Conservation (phyloP, 2,329 filamentous ascomycete genomes). For the Cladobotryum mycophilum region DNA sequence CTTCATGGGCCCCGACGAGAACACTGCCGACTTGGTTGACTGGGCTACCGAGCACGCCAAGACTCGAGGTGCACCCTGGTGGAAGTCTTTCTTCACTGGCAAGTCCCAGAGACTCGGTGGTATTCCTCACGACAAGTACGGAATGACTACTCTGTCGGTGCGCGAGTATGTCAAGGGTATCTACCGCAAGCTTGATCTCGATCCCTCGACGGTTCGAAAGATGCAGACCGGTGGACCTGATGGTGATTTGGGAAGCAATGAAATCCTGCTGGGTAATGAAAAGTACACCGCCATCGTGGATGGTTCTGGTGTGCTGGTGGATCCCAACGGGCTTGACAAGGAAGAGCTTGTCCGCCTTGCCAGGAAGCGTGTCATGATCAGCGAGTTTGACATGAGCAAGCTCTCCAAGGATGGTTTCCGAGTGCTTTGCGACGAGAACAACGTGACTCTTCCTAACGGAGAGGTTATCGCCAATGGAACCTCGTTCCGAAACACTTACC, state of each 20-base stretch:
- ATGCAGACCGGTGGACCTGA: constrained; percentile 97
- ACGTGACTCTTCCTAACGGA: constrained; percentile 79
- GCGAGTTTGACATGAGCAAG: constrained; percentile 76
- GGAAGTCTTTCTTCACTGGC: constrained; percentile 99
- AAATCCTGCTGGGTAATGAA: constrained; percentile 92
- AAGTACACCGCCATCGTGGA: constrained; percentile 96
- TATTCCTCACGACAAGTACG: constrained; percentile 92
- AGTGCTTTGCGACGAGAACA: constrained; percentile 84
- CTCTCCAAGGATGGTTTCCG: constrained; percentile 85
- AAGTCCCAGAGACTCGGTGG: constrained; percentile 95
- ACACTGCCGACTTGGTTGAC: constrained; percentile 92
- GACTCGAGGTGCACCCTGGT: constrained; percentile 84
- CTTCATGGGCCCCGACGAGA: constrained; percentile 98
- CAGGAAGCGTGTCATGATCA: constrained; percentile 82
- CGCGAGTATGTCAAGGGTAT: constrained; percentile 95
- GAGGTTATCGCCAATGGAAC: constrained; percentile 88
- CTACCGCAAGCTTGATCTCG: constrained; percentile 90
- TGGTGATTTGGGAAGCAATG: constrained; percentile 93
- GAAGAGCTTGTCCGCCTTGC: constrained; percentile 79
- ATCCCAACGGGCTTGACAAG: constrained; percentile 82
- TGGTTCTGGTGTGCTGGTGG: constrained; percentile 87
- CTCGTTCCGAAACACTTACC: constrained; percentile 95
- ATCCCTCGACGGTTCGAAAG: constrained; percentile 79
- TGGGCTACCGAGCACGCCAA: constrained; percentile 98
- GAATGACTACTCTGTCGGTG: constrained; percentile 96